Evolutionary conservation across 768 basidiomycete species (phyloP), one percentile per base, ranked within the genome.

Genomic region (Floccularia luteovirens): DNA sequence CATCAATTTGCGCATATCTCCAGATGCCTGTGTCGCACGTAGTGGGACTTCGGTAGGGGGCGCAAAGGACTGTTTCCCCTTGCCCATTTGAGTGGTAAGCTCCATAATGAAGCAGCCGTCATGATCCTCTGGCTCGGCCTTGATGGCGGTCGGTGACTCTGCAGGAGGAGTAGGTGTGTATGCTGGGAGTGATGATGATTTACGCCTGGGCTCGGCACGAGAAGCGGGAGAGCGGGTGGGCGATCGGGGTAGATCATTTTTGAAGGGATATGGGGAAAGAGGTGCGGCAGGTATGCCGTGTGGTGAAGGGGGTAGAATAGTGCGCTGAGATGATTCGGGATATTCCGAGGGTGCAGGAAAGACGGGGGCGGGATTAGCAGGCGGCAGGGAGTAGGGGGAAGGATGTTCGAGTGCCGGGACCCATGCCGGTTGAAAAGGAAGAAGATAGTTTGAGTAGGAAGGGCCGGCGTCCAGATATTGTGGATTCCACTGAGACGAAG

Each of bases 1-100:
- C 85, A 89, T 89, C 77, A 86, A 77, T 35, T 64, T 62, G 39
- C 79, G 74, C 85, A 86, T 86, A 31, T 73, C 69, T 33, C 72
- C 69, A 45, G 72, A 69, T 1, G 83, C 85, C 50, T 85, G 79
- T 0, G 82, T 86, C 5, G 84, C 85, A 33, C 85, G 81, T 11
- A 85, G 69, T 5, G 85, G 83, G 1, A 85, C 83, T 52, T 78
- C 75, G 24, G 73, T 75, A 1, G 75, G 77, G 0, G 75, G 75
- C 0, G 72, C 73, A 37, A 71, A 60, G 0, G 65, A 57, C 47
- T 61, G 72, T 47, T 41, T 60, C 45, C 48, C 49, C 47, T 37
- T 47, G 23, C 42, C 41, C 36, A 46, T 31, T 23, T 48, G 39
- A 14, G 45, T 38, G 3, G 63, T 46, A n/a, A 64, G 51, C 40